A percentile compares a stretch with the other conserved stretches of the same genome.
phyloP scores from a whole-genome alignment of 2,329 filamentous ascomycete genomes.

The Fusarium acutatum region DNA sequence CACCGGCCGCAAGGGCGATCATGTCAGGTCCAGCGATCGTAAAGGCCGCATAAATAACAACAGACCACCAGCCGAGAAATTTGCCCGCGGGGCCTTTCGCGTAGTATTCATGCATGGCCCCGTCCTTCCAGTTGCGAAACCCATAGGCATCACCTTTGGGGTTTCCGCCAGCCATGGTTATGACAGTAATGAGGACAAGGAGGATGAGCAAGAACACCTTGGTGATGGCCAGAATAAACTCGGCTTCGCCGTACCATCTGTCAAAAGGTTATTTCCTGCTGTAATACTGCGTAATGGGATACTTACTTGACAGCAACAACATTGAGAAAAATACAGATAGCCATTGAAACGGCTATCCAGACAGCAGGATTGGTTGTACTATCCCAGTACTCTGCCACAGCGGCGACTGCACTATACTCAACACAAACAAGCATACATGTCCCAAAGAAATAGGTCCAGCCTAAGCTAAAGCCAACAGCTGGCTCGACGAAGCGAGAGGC shows the following conservation, averaged over 20 bases:
- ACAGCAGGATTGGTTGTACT: background rate
- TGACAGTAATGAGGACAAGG: background rate
- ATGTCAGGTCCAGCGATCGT: constrained; percentile 74
- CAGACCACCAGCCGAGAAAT: constrained; percentile 65
- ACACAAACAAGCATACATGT: background rate
- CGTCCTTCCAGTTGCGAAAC: background rate
- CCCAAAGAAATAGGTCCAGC: background rate
- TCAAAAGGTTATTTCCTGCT: rapidly evolving
- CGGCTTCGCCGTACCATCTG: background rate
- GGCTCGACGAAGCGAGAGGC: background rate
- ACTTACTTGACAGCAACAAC: background rate
- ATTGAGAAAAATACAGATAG: background rate
- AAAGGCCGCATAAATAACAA: constrained; percentile 73
- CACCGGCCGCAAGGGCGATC: constrained; percentile 63
- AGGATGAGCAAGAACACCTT: background rate
- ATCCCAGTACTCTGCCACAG: background rate
- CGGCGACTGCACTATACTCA: background rate
- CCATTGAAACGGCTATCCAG: background rate
- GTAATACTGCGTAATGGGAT: rapidly evolving
- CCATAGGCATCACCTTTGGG: background rate
- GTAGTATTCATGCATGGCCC: background rate
- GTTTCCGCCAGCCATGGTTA: background rate
- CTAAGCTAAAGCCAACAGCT: background rate
- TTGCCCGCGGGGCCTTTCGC: constrained; percentile 55
- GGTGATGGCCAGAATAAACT: background rate